Percentiles rank a stretch among this genome's conserved stretches.
phyloP scores from a whole-genome alignment of 148 eudicot genomes.

The Drosera capensis region DNA sequence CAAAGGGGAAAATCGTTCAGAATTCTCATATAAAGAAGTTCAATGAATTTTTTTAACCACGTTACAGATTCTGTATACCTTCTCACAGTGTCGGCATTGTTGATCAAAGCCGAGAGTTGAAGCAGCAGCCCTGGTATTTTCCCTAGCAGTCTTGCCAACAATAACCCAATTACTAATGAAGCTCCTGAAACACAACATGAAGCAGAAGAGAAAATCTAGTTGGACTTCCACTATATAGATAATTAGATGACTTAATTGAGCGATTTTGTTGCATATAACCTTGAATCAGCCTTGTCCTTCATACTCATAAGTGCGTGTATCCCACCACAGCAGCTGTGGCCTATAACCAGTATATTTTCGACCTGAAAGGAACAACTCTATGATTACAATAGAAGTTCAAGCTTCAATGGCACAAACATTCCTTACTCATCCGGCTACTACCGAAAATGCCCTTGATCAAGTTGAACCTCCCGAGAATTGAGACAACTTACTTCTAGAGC shows the following conservation, averaged over 20 bases:
- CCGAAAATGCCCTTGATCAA: too few species aligned
- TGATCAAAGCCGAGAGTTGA: conserved; percentile 70
- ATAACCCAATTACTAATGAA: conserved; percentile 74
- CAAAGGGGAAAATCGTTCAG: too few species aligned
- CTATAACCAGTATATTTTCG: conserved; percentile 67
- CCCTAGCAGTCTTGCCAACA: conserved; percentile 60
- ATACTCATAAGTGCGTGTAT: conserved; percentile 91
- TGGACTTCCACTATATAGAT: not conserved
- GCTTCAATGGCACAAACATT: too few species aligned
- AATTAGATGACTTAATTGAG: too few species aligned
- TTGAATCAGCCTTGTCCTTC: conserved; percentile 58
- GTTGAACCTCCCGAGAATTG: too few species aligned
- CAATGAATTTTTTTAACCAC: not conserved
- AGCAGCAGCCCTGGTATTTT: conserved; percentile 51
- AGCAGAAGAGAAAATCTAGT: conserved; percentile 6
- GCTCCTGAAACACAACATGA: conserved; percentile 31
- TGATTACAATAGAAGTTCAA: too few species aligned
- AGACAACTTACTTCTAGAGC: conserved; percentile 53
- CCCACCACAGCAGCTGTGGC: conserved; percentile 96
- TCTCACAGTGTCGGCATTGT: conserved; percentile 89
- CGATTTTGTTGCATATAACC: conserved; percentile 31
- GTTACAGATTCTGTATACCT: conserved; percentile 27
- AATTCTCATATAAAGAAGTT: too few species aligned
- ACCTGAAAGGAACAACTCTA: conserved; percentile 37
- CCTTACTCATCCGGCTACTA: not conserved